Evolutionary conservation across 192 early-diverging fungal genomes (phyloP), one percentile per base, ranked within the genome.

Genomic region (Backusella psychrophila): DNA sequence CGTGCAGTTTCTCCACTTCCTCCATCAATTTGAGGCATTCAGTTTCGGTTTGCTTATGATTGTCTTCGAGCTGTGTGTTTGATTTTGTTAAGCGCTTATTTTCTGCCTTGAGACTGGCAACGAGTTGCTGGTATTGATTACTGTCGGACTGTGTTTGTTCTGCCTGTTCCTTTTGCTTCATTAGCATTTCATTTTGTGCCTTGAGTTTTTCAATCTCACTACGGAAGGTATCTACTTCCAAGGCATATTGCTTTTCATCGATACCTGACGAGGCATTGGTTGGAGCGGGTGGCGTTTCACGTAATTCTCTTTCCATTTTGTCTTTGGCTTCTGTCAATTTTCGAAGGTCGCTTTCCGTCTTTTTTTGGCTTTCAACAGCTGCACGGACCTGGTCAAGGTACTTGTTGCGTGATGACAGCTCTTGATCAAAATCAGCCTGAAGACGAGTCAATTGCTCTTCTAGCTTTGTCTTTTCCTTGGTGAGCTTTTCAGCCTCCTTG

Each of bases 1-100:
- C 78, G 69, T 88, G 89, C 44, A 94, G 78, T 73, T 86, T 85
- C 75, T 94, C 93, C 52, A 93, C 87, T 74, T 94, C 93, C n/a
- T 92, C 91, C 77, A 91, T 89, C 49, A 93, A 82, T 68, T 91
- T 89, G 42, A 92, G 81, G 77, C 91, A 91, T 78, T 93, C 92
- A 9, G 84, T 89, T 70, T 94, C 93, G 26, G 91, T 84, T 77
- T 89, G 89, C 59, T 89, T 85, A 63, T 92, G 89, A 19, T 88
- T 86, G 41, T 90, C 88, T 71, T 85, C 72, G 8, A 93, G 77
- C 35, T 86, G 83, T 17, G 86, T 87, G 44, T 87, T 80, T 42
- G 88, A 87, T 19, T 78, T 75, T 66, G 82, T 81, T 26, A 89
- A 72, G 49, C 84, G 84, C 44, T 84, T 84, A 74, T 93, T 93